phyloP scores from a whole-genome alignment of 768 basidiomycete species.

The Tricholomella constricta region DNA sequence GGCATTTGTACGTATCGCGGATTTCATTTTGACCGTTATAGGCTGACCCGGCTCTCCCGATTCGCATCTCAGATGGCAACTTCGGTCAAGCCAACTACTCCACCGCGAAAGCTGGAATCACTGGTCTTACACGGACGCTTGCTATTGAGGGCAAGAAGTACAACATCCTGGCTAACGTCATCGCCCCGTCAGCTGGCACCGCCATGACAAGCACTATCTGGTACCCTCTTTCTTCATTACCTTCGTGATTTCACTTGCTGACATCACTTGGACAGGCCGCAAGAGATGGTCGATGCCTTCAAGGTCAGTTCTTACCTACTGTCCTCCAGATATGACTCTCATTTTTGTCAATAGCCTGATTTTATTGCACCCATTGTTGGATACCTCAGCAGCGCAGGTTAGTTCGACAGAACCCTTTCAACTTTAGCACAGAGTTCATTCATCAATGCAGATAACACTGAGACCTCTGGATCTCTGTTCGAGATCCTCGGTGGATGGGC shows the following conservation, averaged over 20 bases:
- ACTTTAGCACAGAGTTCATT: neutral
- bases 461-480: conserved; percentile 75
- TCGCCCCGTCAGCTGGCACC: conserved; percentile 88
- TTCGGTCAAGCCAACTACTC: conserved; percentile 96
- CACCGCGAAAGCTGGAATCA: conserved; percentile 90
- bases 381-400: conserved; percentile 78
- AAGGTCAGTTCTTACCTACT: conserved; percentile 51
- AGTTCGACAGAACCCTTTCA: conserved; percentile 1
- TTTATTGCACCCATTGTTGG: conserved; percentile 92
- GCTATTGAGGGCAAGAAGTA: conserved; percentile 92
- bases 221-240: conserved; percentile 35
- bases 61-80: conserved; percentile 69
- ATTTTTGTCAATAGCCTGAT: conserved; percentile 60
- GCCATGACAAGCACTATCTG: conserved; percentile 90
- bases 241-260: neutral
- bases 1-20: conserved; percentile 73
- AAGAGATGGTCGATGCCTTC: conserved; percentile 87
- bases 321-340: neutral
- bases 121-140: conserved; percentile 86
- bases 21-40: neutral
- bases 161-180: conserved; percentile 84
- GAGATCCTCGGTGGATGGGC: conserved; percentile 93
- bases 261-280: conserved; percentile 48
- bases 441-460: conserved; percentile 57
- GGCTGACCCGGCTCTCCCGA: neutral